Evolutionary conservation across 2,329 filamentous ascomycete species (phyloP), one percentile per base, ranked within the genome.

Genomic region (Apiospora pterosperma): DNA sequence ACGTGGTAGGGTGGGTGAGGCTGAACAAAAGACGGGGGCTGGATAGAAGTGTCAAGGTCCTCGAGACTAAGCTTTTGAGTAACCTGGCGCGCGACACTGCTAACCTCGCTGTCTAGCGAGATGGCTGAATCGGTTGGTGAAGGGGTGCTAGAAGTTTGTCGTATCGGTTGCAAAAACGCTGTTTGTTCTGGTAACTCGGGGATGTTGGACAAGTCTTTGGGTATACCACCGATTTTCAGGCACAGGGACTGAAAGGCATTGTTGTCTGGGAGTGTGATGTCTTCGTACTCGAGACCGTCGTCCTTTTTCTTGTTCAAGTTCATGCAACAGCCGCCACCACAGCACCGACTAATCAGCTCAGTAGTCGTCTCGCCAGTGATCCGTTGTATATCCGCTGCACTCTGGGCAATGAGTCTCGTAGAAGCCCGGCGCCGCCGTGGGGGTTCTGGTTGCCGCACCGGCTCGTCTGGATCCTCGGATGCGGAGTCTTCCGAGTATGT

Each of bases 1-100:
- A 98, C 93, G 69, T 95, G 85, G 78, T 97, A 96, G 0, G 96
- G 96, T 64, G 93, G 93, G 76, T 99, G 96, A 31, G 96, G 96
- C 76, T 97, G 93, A 63, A 99, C 94, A 73, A 94, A 99, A 65
- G 84, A 85, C 7, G 96, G 96, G 21, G 96, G 95, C 74, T 95
- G 90, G 66, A 88, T 83, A 11, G 79, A 75, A 3, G 87, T 89
- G 71, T 90, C 82, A 64, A 88, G 75, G 42, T 80, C 73, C 52
- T 82, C 79, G 14, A 82, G 72, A 38, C 70, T 70, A 10, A 77
- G 73, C 36, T 73, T 73, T 63, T 71, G 68, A 25, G 71, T 64
- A n/a, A 42, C 63, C 36, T 69, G 60, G 60, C 28, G 28, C 19
- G 60, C 62, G 44, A 77, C 72, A 67, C 81, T 78, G 62, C 77